phyloP scores from a whole-genome alignment of 176 grass and related monocot genomes.

The Hsuehochloa calcarea region DNA sequence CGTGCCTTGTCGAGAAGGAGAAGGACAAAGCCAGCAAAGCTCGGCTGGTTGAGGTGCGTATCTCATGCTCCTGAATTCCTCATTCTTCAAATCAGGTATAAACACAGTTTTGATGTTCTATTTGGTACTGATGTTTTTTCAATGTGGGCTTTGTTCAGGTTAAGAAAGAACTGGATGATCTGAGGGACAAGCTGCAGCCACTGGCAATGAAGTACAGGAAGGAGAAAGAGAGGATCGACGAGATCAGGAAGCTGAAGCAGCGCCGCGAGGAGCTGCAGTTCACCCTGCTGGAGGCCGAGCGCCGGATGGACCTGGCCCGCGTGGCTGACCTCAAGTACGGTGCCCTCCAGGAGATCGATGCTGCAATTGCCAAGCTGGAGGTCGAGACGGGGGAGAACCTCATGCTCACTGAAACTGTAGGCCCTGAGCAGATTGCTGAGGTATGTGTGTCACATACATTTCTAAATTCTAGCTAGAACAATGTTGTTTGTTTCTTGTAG shows the following conservation, averaged over 20 bases:
- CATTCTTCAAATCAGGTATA: not conserved
- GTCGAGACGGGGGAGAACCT: constrained; percentile 70
- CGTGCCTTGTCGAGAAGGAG: constrained; percentile 92
- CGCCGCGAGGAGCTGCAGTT: constrained; percentile 53
- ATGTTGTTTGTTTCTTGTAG: not conserved
- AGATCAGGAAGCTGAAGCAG: constrained; percentile 69
- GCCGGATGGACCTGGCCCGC: constrained; percentile 74
- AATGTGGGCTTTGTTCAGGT: constrained; percentile 17
- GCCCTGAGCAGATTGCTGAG: constrained; percentile 80
- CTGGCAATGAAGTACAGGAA: constrained; percentile 73
- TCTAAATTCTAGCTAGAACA: not conserved
- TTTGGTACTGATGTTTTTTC: not conserved
- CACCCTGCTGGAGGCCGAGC: constrained; percentile 68
- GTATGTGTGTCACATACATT: not conserved
- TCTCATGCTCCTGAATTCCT: not conserved
- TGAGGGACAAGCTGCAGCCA: constrained; percentile 81
- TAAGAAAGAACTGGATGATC: constrained; percentile 64
- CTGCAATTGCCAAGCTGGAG: constrained; percentile 65
- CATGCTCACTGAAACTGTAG: constrained; percentile 76
- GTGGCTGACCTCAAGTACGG: constrained; percentile 68
- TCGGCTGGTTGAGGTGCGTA: constrained; percentile 46
- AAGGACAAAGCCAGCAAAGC: constrained; percentile 85
- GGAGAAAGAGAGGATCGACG: constrained; percentile 85
- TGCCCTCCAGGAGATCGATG: constrained; percentile 62
- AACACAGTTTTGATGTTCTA: not conserved